Base-by-base conservation (phyloP, 129 eudicot species). In the Helianthus annuus region DNA sequence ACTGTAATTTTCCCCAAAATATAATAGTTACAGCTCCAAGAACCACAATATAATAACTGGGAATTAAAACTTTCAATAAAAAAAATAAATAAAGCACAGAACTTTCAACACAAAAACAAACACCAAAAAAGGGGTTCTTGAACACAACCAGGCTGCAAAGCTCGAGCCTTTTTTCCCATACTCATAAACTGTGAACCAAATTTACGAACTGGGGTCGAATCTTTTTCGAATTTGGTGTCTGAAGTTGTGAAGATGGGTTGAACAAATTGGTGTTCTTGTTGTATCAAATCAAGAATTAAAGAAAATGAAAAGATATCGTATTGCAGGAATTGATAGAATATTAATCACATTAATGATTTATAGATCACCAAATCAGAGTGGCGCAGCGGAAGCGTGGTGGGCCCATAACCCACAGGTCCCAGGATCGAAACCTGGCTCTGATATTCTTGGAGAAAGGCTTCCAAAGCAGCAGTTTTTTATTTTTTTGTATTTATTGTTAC, bases 341-440 rank as follows among this genome's bases (percentile, higher is more conserved):
- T 29, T 29, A 29, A 29, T 29, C 6, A 40, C 0, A 7, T 40
- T 5, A 0, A 5, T 42, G 46, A 6, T 2, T 6, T 7, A 1
- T 2, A 3, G 10, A 10, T n/a, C 63, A 44, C 5, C 52, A 81
- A 76, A 93, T 93, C 98, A 93, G 96, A 93, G 96, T 93, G 98
- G 96, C 93, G 96, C 98, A 93, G 98, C 98, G 97, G 98, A 93
- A 90, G 98, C 97, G 98, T 93, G 97, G 96, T 90, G 97, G 97
- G 97, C 98, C 97, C 97, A 93, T 90, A 94, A 94, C 98, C 97
- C 98, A 93, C 92, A 93, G 97, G 93, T 93, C 98, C 89, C 97
- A 85, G 96, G 97, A 93, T 93, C 97, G 97, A 93, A 93, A 93
- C 98, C 97, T 87, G 96, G 87, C 98, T 93, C 98, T 93, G 98